Evolutionary conservation across 2,329 filamentous ascomycete genomes (phyloP), one percentile per base, ranked within the genome.

Genomic region (Colletotrichum echinochloae): DNA sequence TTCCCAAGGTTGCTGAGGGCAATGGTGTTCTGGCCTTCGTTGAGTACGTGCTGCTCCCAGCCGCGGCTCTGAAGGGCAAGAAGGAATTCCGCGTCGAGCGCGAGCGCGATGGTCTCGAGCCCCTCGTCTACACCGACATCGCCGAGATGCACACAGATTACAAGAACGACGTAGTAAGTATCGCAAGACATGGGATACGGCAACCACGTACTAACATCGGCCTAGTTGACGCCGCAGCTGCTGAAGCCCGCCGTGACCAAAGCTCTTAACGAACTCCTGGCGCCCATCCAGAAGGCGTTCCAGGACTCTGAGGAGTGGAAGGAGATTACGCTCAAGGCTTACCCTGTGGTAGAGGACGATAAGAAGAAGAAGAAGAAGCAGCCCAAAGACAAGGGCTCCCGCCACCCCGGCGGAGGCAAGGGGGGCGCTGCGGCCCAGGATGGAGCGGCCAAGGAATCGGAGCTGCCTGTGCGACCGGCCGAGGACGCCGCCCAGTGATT

Each of bases 11-110:
- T 33, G 86, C 93, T 5, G 94, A 97, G 76, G 92, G 91, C 37
- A 98, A 98, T 78, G 96, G 95, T 26, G 85, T 98, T 16, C 83
- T 98, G 61, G 90, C 92, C 2, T 95, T 98, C 72, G 91, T 96
- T 26, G 93, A 98, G 81, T 94, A 90, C 78, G 94, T 98, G 37
- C 86, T 98, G 39, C 87, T 99, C 12, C 94, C 94, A 0, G 92
- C 91, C 3, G 85, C 90, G 12, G 86, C 87, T n/a, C 83, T 97
- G 56, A 87, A 83, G 70, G 74, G 76, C 46, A 85, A 70, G 84
- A 84, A 71, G 35, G 87, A 88, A 62, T 97, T 98, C 79, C 82
- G 85, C 6, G 92, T 97, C 9, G 85, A 90, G 73, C 85, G 91
- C 76, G 79, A 85, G 77, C 84, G 89, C 74, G 92, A 93, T 69